These are phyloP conservation scores for Trametes versicolor DNA, from an alignment of 1,284 basidiomycete species.

Conservation along the genomic window DNA sequence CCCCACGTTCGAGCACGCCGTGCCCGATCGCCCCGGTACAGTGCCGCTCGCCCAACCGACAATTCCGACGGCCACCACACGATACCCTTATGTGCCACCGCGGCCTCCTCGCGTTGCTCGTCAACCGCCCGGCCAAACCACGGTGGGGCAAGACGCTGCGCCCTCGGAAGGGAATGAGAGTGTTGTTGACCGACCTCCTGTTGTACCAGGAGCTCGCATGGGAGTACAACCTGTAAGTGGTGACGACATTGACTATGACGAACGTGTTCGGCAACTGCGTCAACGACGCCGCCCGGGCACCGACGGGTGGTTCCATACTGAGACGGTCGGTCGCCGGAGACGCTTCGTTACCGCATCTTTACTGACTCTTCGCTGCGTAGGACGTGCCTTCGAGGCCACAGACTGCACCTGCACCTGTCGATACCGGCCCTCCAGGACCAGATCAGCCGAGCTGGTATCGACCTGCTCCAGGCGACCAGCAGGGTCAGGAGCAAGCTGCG, in stretches of 20 bases:
- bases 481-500: neutral
- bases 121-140: neutral
- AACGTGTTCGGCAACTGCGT: constrained; percentile 23
- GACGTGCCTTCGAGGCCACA: constrained; percentile 19
- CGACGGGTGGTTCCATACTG: constrained; percentile 15
- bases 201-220: constrained; percentile 11
- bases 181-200: constrained; percentile 6
- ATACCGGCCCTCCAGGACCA: neutral
- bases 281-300: constrained; percentile 20
- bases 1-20: constrained; percentile 44
- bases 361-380: constrained; percentile 5
- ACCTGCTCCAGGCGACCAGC: constrained; percentile 15
- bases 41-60: constrained; percentile 36
- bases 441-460: constrained; percentile 22
- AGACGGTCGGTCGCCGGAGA: constrained; percentile 22
- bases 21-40: constrained; percentile 42
- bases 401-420: constrained; percentile 24
- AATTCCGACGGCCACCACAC: neutral
- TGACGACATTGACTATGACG: constrained; percentile 32
- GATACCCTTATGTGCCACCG: neutral
- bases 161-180: constrained; percentile 26
- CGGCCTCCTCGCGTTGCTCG: constrained; percentile 21
- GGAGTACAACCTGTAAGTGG: constrained; percentile 23
- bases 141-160: neutral
- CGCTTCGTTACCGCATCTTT: neutral